phyloP scores from a whole-genome alignment of 2,329 filamentous ascomycete species.

The Falciphora oryzae region DNA sequence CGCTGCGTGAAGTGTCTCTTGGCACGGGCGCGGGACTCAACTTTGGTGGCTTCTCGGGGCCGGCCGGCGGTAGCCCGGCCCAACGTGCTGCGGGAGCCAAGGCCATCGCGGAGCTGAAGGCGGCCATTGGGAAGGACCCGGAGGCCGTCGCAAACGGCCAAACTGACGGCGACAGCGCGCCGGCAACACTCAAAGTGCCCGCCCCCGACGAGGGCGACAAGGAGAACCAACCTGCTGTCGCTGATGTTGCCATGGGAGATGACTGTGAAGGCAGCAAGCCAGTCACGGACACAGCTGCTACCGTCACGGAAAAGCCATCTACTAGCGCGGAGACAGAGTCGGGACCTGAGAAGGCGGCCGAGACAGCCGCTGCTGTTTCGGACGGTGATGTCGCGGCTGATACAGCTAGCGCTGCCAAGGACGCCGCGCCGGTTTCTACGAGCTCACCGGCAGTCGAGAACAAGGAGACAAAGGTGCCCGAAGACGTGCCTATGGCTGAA shows the following conservation, averaged over 20 bases:
- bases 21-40: constrained; percentile 13
- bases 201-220: constrained; percentile 34
- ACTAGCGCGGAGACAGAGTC: background rate
- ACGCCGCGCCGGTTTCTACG: background rate
- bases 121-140: background rate
- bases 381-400: background rate
- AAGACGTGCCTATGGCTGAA: constrained; percentile 4
- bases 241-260: constrained; percentile 11
- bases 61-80: constrained; percentile 6
- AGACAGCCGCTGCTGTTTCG: background rate
- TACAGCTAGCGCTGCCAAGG: background rate
- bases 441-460: background rate
- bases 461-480: constrained; percentile 11
- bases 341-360: background rate
- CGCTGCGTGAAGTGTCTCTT: constrained; percentile 45
- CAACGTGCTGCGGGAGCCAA: constrained; percentile 18
- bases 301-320: background rate
- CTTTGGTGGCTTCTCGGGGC: constrained; percentile 12
- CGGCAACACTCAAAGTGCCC: background rate
- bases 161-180: background rate
- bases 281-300: constrained; percentile 5
- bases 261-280: background rate
- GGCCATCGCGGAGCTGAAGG: constrained; percentile 4
- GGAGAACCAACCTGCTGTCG: constrained; percentile 34
- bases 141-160: background rate